These are phyloP conservation scores for Syzygium aromaticum DNA, from an alignment of 345 rosid species.

Conservation along the genomic window DNA sequence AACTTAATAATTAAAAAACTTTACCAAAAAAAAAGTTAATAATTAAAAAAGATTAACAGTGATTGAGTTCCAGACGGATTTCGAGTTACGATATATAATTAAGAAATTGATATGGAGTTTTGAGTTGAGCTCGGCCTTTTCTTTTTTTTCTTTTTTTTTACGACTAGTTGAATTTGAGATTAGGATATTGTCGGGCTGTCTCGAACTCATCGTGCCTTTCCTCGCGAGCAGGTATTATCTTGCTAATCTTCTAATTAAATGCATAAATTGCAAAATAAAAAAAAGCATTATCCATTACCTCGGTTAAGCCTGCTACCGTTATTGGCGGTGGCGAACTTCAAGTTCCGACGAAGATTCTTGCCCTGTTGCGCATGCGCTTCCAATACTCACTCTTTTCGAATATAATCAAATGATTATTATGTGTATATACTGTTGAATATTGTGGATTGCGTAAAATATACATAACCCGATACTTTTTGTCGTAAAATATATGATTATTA, in stretches of 20 bases:
- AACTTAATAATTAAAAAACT: no score
- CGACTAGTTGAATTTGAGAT: not conserved
- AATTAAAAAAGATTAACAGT: no score
- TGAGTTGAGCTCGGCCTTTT: not conserved
- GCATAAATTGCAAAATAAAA: not conserved
- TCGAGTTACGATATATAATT: not conserved
- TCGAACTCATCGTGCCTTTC: not conserved
- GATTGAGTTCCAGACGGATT: not conserved
- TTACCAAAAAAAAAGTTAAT: no score
- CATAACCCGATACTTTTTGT: no score
- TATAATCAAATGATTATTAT: no score
- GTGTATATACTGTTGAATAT: no score
- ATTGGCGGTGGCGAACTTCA: not conserved
- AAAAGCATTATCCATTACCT: not conserved
- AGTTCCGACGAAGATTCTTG: not conserved
- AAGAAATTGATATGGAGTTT: not conserved
- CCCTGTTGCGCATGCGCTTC: not conserved
- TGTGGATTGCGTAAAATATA: no score
- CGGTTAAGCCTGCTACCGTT: not conserved
- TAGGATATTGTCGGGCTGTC: not conserved
- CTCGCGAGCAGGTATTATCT: not conserved
- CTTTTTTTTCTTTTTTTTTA: no score
- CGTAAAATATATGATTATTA: no score
- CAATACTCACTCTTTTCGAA: not conserved
- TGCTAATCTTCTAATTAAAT: not conserved